Conservation (phyloP, 2,329 filamentous ascomycete genomes). For the Paracorniculantispora psalliotae region DNA sequence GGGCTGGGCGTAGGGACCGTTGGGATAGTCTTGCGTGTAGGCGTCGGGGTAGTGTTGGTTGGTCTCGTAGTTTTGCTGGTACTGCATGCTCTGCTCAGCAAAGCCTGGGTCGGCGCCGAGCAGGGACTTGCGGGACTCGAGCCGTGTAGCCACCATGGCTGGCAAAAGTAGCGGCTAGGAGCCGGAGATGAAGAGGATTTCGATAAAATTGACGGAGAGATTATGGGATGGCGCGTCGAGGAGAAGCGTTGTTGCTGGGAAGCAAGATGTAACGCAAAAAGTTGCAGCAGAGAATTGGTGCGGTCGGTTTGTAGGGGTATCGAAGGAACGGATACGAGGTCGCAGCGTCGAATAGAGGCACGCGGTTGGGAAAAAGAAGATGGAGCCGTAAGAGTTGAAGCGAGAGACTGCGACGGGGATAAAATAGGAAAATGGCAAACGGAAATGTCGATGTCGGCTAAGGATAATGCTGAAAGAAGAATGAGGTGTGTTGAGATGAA, state of each 20-base stretch:
- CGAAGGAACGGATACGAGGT: constrained; percentile 2
- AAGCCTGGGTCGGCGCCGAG: constrained; percentile 35
- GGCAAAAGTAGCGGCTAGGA: not conserved
- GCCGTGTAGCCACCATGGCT: constrained; percentile 34
- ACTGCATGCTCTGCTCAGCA: constrained; percentile 27
- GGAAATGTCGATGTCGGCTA: not conserved
- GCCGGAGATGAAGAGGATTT: not conserved
- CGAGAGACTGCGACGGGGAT: not conserved
- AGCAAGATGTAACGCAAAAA: not conserved
- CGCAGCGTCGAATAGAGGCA: not conserved
- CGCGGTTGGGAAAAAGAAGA: not conserved
- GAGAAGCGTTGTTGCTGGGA: not conserved
- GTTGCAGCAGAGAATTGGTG: not conserved
- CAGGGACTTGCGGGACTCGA: constrained; percentile 37
- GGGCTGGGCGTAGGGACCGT: constrained; percentile 20
- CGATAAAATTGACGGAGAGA: not conserved
- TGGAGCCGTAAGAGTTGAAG: not conserved
- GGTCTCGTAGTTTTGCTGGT: constrained; percentile 17
- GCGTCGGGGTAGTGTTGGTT: constrained; percentile 21
- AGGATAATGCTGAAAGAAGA: not conserved
- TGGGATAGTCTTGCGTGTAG: constrained; percentile 26
- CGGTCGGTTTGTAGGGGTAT: not conserved
- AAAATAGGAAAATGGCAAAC: not conserved
- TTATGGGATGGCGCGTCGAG: not conserved
- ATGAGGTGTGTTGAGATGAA: constrained; percentile 1